A percentile compares a stretch with the other conserved stretches of the same genome.
Evolutionary conservation across 2,329 filamentous ascomycete species (phyloP).

Genomic region (Epichloe coenophiala): DNA sequence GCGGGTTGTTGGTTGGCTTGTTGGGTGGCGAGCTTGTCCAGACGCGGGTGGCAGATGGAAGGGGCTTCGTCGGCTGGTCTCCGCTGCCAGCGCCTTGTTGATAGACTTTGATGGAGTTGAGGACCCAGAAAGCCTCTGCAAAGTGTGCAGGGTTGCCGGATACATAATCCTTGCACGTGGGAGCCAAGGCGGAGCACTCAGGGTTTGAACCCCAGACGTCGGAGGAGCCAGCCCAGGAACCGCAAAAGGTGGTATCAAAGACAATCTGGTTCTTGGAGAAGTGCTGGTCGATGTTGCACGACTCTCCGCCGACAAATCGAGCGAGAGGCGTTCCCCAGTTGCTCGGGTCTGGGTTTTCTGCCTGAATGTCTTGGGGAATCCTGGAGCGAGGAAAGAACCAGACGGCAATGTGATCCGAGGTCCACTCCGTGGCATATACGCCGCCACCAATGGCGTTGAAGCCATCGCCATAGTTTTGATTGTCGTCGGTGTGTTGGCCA

Average conservation of each 20-base stretch:
- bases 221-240: constrained; percentile 62
- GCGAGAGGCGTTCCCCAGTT: constrained; percentile 59
- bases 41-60: background rate
- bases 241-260: constrained; percentile 77
- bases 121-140: constrained; percentile 59
- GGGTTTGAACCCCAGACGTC: constrained; percentile 43
- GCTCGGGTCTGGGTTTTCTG: constrained; percentile 47
- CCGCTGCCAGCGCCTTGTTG: constrained; percentile 6
- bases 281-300: constrained; percentile 56
- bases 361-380: constrained; percentile 50
- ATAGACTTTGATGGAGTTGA: constrained; percentile 60
- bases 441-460: constrained; percentile 62
- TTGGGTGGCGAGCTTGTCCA: background rate
- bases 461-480: constrained; percentile 47
- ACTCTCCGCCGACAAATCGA: constrained; percentile 49
- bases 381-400: constrained; percentile 65
- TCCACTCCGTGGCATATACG: constrained; percentile 68
- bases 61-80: background rate
- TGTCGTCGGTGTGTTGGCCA: constrained; percentile 34
- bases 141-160: constrained; percentile 57
- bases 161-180: constrained; percentile 61
- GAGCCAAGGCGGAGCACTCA: constrained; percentile 45
- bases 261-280: constrained; percentile 66
- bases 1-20: background rate
- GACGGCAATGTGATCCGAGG: constrained; percentile 53